phyloP scores from a whole-genome alignment of 2,329 filamentous ascomycete genomes.

The Fusarium pseudocircinatum region DNA sequence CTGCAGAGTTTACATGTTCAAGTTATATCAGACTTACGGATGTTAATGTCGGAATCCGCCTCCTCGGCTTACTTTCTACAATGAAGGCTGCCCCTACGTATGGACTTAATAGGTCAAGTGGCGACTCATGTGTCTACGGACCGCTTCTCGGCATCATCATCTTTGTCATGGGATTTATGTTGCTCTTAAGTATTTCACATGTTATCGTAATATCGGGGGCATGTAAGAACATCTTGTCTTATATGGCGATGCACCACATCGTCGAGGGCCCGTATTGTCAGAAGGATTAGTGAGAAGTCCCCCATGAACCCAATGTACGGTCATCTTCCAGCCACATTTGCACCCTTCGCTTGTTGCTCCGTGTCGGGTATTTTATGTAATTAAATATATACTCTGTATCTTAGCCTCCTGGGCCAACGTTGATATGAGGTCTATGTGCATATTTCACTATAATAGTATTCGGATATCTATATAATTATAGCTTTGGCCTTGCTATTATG shows the following conservation, averaged over 20 bases:
- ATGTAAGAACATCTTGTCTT: not conserved
- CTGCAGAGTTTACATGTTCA: not conserved
- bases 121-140: not conserved
- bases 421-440: not conserved
- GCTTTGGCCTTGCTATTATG: not conserved
- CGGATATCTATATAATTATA: not conserved
- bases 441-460: not conserved
- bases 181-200: not conserved
- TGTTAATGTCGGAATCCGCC: not conserved
- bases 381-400: not conserved
- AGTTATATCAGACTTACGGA: not conserved
- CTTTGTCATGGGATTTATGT: not conserved
- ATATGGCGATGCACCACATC: not conserved
- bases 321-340: not conserved
- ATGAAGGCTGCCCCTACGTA: not conserved
- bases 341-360: not conserved
- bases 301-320: not conserved
- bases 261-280: not conserved
- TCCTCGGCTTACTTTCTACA: not conserved
- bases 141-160: not conserved
- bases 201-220: not conserved
- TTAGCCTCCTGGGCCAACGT: not conserved
- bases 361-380: not conserved
- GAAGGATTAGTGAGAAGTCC: not conserved
- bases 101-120: not conserved